Evolutionary conservation across 2,329 filamentous ascomycete genomes (phyloP), one percentile per base, ranked within the genome.

Genomic region (Pochonia chlamydosporia): DNA sequence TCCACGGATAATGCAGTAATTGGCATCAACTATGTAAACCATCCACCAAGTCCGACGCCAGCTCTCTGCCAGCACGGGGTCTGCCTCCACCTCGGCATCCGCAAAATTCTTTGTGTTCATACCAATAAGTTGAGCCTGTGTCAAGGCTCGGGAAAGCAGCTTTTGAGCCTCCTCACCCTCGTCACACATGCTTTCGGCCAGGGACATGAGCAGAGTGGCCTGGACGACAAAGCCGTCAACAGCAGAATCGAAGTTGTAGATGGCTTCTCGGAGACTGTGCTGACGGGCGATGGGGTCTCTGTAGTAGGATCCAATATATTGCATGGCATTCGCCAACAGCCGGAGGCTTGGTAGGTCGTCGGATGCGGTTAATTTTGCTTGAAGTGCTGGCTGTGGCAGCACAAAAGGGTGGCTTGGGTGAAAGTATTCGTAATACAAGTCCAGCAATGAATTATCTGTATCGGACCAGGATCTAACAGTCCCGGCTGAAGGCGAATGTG

Each of bases 231-330:
- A 41, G 39, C 39, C 39, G 8, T 41, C 39, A n/a, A 41, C 39
- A 13, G 13, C 26, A 7, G 26, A 28, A 14, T 41, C 41, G 28
- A 26, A 30, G 30, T n/a, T 45, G 31, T 7, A 24, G 14, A 25
- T 10, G 26, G 14, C 23, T 41, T 41, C 20, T 20, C n/a, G 14
- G 21, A 41, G 24, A 14, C 14, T 41, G 20, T 41, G 18, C 26
- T 23, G 26, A 31, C 4, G 31, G 30, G 31, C 11, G 2, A 13
- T 13, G 13, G 37, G 24, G 25, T 49, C 43, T 21, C 23, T 23
- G 24, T 49, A 46, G 31, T 43, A 49, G 2, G 43, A 49, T 3
- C 48, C 48, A 24, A 49, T 46, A 30, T 46, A 39, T 39, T 42
- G 23, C 48, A 46, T 46, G 30, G 43, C 43, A 1, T 10, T 26